Evolutionary conservation across 2,329 filamentous ascomycete genomes (phyloP).

Genomic region (Arthrobotrys sphaeroides): DNA sequence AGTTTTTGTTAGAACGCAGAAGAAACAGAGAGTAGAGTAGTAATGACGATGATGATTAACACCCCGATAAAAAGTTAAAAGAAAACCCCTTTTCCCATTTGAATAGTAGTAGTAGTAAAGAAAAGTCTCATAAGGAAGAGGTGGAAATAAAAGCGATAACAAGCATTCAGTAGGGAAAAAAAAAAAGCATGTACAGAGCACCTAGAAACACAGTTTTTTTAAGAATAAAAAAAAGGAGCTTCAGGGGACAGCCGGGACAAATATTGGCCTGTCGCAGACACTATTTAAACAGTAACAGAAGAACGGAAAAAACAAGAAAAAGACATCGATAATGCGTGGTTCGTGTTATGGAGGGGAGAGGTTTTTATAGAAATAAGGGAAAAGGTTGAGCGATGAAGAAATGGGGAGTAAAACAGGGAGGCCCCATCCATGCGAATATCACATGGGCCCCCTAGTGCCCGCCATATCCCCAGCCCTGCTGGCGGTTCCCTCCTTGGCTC

Average conservation of each 20-base stretch:
- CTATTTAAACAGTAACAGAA: constrained; percentile 50
- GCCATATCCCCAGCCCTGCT: constrained; percentile 51
- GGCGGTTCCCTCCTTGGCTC: constrained; percentile 43
- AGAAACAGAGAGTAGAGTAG: constrained; percentile 11
- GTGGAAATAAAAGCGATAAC: background rate
- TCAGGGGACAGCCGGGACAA: constrained; percentile 28
- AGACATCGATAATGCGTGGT: constrained; percentile 16
- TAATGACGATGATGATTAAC: constrained; percentile 42
- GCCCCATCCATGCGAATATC: background rate
- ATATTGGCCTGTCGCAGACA: constrained; percentile 36
- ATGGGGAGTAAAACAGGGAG: background rate
- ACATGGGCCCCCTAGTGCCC: constrained; percentile 40
- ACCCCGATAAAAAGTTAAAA: constrained; percentile 42
- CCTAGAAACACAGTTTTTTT: constrained; percentile 50
- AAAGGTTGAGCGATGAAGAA: constrained; percentile 15
- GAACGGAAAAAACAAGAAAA: constrained; percentile 36
- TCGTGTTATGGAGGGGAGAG: constrained; percentile 30
- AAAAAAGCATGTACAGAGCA: constrained; percentile 38
- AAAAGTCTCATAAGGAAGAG: background rate
- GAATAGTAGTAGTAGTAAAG: constrained; percentile 31
- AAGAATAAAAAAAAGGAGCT: constrained; percentile 23
- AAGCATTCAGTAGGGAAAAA: background rate
- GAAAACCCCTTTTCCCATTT: constrained; percentile 53
- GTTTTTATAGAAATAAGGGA: constrained; percentile 28
- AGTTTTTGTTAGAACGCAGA: constrained; percentile 10